Conservation (phyloP, 2,329 filamentous ascomycete genomes). For the Penicillium frequentans region DNA sequence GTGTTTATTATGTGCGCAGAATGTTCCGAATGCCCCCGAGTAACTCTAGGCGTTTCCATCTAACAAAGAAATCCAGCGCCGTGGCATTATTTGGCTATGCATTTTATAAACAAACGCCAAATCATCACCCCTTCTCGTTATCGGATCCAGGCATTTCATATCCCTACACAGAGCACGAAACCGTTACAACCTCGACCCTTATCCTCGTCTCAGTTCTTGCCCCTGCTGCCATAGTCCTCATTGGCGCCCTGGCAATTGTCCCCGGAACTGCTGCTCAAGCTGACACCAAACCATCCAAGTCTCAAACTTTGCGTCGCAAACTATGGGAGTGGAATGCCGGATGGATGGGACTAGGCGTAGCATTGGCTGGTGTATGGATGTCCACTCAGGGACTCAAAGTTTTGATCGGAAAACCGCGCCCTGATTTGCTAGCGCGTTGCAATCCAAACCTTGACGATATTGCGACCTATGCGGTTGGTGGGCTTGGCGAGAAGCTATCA, state of each 20-base stretch:
- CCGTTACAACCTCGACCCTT: conserved; percentile 67
- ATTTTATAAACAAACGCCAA: conserved; percentile 62
- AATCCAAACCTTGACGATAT: conserved; percentile 69
- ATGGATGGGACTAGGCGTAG: conserved; percentile 76
- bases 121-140: conserved; percentile 69
- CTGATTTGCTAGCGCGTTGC: conserved; percentile 69
- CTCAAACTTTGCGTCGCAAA: conserved; percentile 74
- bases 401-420: conserved; percentile 64
- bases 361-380: conserved; percentile 71
- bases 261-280: conserved; percentile 67
- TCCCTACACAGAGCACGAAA: conserved; percentile 69
- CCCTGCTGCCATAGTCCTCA: conserved; percentile 67
- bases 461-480: conserved; percentile 62
- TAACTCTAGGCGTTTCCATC: not conserved
- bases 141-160: conserved; percentile 77
- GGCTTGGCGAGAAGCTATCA: conserved; percentile 52
- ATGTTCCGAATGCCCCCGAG: not conserved
- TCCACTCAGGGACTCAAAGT: conserved; percentile 86
- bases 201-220: conserved; percentile 62
- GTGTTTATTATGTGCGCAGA: conserved; percentile 56
- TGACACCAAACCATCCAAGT: conserved; percentile 49
- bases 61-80: conserved; percentile 40
- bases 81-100: conserved; percentile 61
- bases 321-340: conserved; percentile 88
- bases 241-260: conserved; percentile 68